Evolutionary conservation across 2,329 filamentous ascomycete genomes (phyloP).

Genomic region (Neofusicoccum sp.): DNA sequence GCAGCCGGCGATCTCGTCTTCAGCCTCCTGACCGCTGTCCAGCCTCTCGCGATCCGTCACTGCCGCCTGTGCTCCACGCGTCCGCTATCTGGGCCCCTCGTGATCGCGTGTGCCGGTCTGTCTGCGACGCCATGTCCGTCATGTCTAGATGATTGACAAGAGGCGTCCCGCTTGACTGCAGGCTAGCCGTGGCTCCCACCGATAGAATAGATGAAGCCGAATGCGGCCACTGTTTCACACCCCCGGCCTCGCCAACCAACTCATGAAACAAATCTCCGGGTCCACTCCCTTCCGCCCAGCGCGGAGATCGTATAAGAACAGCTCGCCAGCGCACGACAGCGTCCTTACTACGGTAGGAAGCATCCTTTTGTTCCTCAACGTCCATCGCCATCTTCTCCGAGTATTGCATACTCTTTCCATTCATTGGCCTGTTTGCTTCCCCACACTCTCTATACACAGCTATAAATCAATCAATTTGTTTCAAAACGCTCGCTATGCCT

Average conservation of each 20-base stretch:
- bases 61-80: background rate
- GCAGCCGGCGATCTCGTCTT: background rate
- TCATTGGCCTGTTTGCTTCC: constrained; percentile 5
- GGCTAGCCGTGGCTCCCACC: constrained; percentile 1
- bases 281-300: background rate
- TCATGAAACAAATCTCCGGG: constrained; percentile 16
- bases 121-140: background rate
- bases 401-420: constrained; percentile 17
- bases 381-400: background rate
- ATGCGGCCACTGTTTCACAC: constrained; percentile 9
- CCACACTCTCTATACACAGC: constrained; percentile 1
- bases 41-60: background rate
- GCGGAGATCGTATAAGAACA: constrained; percentile 7
- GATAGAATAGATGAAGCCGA: constrained; percentile 12
- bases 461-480: background rate
- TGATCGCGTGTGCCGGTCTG: background rate
- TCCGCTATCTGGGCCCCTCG: background rate
- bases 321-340: background rate
- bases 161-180: constrained; percentile 1
- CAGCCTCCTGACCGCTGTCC: constrained; percentile 4
- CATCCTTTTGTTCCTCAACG: background rate
- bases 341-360: background rate
- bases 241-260: constrained; percentile 5
- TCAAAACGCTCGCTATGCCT: constrained; percentile 7
- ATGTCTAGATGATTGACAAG: background rate